Base-by-base conservation (phyloP, 768 basidiomycete species). In the Tremella fuciformis region DNA sequence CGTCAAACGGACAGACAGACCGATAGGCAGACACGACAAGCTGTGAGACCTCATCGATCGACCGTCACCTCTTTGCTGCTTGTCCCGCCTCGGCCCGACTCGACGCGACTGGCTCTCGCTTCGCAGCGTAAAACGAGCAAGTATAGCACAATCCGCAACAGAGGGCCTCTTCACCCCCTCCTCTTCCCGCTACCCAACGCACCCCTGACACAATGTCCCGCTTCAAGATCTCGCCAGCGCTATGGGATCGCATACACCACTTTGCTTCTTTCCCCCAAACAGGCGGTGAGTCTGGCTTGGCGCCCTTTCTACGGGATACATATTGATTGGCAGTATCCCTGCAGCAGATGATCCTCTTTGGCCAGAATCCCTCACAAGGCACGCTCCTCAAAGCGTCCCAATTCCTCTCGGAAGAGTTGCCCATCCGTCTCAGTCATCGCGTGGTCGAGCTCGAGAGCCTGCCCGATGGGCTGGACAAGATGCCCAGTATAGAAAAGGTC, bases 331-430 rank as follows among this genome's bases (percentile, higher is more conserved):
- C 34, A 89, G 93, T 98, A 2, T 96, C 92, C 0, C 81, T 97
- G 18, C 89, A 96, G 78, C 94, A 98, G 79, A 97, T 99, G 93
- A 91, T 96, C 50, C 83, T 88, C 54, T 97, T 99, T 71, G 94
- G 94, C 0, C 91, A 96, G 80, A 89, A 97, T 71, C 93, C 94
- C 0, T 87, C 85, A 55, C 90, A 94, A 74, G 94, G 94, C 0
- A 99, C 94, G 0, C 82, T 99, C 11, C 79, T 97, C n/a, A 88
- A 87, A 72, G 96, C 89, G 0, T 64, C 70, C 2, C 68, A 66
- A 37, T 75, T 76, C 58, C 52, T 77, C 40, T 48, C 77, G 86
- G 93, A 96, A 81, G 93, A 99, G 71, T 81, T 99, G 0, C 96
- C 94, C 0, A 88, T 99, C 3, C 85, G 96, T 16, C 83, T 99